Percentiles rank a stretch among this genome's conserved stretches.
Evolutionary conservation across 2,329 filamentous ascomycete species (phyloP).

Genomic region (Didymella segeticola): DNA sequence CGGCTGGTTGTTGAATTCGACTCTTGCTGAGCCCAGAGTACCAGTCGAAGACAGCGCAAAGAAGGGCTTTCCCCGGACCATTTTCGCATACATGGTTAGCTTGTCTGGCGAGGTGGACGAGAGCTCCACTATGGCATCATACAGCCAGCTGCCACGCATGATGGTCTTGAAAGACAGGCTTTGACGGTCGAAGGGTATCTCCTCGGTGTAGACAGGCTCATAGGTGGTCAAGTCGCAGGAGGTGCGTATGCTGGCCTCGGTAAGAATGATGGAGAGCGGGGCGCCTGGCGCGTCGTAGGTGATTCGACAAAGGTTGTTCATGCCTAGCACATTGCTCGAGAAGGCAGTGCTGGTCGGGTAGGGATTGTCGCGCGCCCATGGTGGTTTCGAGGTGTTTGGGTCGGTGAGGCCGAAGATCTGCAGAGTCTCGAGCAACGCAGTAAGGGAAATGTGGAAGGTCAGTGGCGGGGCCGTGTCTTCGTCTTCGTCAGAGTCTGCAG

Average conservation of each 20-base stretch:
- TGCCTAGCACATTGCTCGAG: constrained; percentile 79
- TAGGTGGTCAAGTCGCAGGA: constrained; percentile 92
- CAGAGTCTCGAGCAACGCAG: constrained; percentile 87
- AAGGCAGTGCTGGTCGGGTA: constrained; percentile 74
- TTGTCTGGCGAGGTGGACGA: constrained; percentile 72
- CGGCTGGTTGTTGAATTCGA: constrained; percentile 63
- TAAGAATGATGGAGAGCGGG: constrained; percentile 82
- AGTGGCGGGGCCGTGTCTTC: constrained; percentile 53
- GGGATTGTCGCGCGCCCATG: constrained; percentile 51
- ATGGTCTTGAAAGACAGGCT: constrained; percentile 90
- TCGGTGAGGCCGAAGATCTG: constrained; percentile 85
- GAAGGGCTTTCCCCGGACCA: constrained; percentile 59
- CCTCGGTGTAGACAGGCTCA: constrained; percentile 67
- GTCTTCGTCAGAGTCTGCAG: constrained; percentile 41
- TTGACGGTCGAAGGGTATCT: constrained; percentile 87
- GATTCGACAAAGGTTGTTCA: constrained; percentile 85
- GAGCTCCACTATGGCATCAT: constrained; percentile 75
- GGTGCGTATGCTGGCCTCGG: constrained; percentile 74
- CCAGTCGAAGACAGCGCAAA: constrained; percentile 75
- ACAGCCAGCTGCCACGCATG: constrained; percentile 78
- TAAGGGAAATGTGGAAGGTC: constrained; percentile 85
- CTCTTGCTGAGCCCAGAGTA: constrained; percentile 64
- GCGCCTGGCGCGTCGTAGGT: constrained; percentile 77
- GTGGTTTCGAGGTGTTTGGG: constrained; percentile 46
- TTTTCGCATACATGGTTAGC: constrained; percentile 64